Conservation (phyloP, 306 rosid genomes). For the Herpetospermum pedunculosum region DNA sequence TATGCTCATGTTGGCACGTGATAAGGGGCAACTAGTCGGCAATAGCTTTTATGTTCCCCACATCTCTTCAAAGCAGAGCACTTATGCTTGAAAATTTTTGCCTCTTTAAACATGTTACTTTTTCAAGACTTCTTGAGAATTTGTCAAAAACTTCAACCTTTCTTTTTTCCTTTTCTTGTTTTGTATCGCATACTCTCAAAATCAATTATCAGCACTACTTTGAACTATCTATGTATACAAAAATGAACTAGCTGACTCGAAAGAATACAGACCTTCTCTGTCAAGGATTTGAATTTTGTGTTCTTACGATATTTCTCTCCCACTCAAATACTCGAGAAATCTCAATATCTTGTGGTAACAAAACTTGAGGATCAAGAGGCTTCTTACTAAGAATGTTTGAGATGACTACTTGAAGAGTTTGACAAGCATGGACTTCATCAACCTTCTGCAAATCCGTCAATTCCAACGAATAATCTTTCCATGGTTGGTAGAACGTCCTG, state of each 20-base stretch:
- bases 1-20: no score
- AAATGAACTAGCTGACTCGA: neutral
- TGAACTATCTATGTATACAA: neutral
- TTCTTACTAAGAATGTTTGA: slow-evolving; percentile 41
- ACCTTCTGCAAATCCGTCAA: slow-evolving; percentile 33
- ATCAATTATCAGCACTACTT: neutral
- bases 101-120: neutral
- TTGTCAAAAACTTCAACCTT: neutral
- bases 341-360: slow-evolving; percentile 35
- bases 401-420: slow-evolving; percentile 33
- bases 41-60: neutral
- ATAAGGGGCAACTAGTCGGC: no score
- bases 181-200: neutral
- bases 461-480: slow-evolving; percentile 44
- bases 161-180: neutral
- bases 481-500: slow-evolving; percentile 67
- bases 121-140: neutral
- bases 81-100: neutral
- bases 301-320: slow-evolving; percentile 41
- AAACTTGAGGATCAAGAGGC: slow-evolving; percentile 26
- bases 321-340: slow-evolving; percentile 42
- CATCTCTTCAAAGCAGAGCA: neutral
- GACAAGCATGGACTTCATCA: slow-evolving; percentile 72
- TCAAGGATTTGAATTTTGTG: neutral
- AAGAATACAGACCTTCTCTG: neutral